Evolutionary conservation across 371 early-diverging fungal species (phyloP), one percentile per base, ranked within the genome.

Genomic region (Conidiobolus incongruus): DNA sequence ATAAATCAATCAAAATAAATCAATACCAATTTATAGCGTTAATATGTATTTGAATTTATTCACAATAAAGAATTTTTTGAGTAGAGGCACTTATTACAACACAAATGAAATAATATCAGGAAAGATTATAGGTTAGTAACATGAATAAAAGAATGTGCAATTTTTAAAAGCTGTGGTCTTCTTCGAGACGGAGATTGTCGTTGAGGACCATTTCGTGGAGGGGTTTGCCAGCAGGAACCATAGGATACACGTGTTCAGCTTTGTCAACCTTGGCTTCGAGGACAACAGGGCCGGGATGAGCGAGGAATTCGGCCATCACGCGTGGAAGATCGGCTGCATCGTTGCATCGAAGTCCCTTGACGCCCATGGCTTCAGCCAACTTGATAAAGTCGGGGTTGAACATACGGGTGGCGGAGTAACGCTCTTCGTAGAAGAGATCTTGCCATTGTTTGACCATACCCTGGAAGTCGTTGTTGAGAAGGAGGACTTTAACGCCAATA

Each of bases 391-490:
- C 90, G n/a, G 96, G 96, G 62, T 95, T 93, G 56, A 65, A 66
- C 96, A 95, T 95, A 23, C 55, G 56, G 0, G 96, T 92, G 22
- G 77, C 85, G 19, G 89, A 85, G 57, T 89, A 88, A 35, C 96
- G 73, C 61, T 87, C 72, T 53, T 89, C 83, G 53, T 92, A 95
- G 59, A 92, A 95, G 41, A 95, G 70, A 61, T 92, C 93, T 60
- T 92, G 92, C 95, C 95, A 92, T 64, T 94, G 95, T 65, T 87
- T 88, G 50, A 93, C 91, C 94, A 93, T 93, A 33, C 96, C 96
- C 61, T 95, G 96, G 85, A 91, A 95, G 44, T 87, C 86, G 62
- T 95, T 95, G 70, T 95, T 92, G 23, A 95, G 59, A 45, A 95
- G 60, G 23, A 95, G 57, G 26, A 84, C 87, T 72, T 95, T 95